phyloP scores from a whole-genome alignment of 176 grass and related monocot species.

The Oryza longistaminata region DNA sequence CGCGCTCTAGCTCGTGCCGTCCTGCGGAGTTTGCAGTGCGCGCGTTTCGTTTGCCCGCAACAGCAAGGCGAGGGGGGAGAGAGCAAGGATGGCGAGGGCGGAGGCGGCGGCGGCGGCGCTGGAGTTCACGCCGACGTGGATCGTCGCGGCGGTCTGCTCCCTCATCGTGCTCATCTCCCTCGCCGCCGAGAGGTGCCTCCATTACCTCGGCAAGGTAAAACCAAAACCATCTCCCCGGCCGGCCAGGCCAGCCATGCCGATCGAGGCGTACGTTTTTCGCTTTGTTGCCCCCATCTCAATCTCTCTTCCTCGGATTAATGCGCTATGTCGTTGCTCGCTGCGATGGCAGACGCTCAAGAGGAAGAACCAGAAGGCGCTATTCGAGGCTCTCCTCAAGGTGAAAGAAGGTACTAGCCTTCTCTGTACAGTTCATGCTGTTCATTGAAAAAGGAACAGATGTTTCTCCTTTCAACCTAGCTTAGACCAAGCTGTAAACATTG shows the following conservation, averaged over 20 bases:
- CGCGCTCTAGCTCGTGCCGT: background rate
- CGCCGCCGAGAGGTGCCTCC: constrained; percentile 75
- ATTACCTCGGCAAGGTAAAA: constrained; percentile 82
- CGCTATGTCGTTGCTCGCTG: background rate
- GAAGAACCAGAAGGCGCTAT: constrained; percentile 85
- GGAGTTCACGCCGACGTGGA: constrained; percentile 94
- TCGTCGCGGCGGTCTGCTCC: constrained; percentile 85
- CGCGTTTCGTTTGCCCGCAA: background rate
- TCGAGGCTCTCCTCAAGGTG: constrained; percentile 94
- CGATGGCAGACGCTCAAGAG: constrained; percentile 59
- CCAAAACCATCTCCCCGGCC: no score
- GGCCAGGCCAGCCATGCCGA: no score
- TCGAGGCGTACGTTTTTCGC: background rate
- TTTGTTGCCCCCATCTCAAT: background rate
- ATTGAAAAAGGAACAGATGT: background rate
- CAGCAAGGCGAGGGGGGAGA: background rate
- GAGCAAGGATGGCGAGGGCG: background rate
- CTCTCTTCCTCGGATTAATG: background rate
- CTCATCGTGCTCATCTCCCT: constrained; percentile 79
- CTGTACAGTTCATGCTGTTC: background rate
- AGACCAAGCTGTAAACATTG: background rate
- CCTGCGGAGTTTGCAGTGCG: no score
- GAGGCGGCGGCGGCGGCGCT: constrained; percentile 38
- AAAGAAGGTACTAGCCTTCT: constrained; percentile 70
- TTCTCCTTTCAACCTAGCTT: background rate